These are phyloP conservation scores for Brassica hybrid DNA, from an alignment of 441 rosid genomes.

Conservation along the genomic window DNA sequence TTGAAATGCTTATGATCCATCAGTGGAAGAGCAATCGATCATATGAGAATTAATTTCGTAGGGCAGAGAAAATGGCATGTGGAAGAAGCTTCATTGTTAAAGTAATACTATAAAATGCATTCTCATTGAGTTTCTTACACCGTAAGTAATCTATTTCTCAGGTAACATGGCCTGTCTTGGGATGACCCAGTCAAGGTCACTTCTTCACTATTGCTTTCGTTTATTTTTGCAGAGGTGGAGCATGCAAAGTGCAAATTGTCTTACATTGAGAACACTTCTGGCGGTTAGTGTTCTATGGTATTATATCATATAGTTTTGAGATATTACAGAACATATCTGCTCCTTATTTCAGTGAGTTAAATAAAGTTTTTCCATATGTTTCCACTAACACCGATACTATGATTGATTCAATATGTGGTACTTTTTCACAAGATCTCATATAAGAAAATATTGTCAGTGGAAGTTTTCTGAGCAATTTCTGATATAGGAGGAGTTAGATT, in stretches of 20 bases:
- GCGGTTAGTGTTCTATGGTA: background rate
- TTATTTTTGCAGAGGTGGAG: background rate
- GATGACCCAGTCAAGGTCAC: background rate
- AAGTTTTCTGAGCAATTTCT: no score
- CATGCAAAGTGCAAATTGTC: background rate
- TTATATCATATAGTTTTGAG: background rate
- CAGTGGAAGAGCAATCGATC: conserved; percentile 1
- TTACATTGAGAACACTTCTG: background rate
- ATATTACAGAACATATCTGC: no score
- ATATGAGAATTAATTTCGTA: background rate
- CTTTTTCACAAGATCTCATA: no score
- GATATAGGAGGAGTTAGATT: no score
- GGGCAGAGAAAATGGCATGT: background rate
- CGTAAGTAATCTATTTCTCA: background rate
- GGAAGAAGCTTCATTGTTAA: background rate
- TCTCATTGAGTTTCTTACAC: background rate
- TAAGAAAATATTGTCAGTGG: no score
- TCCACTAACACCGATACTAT: no score
- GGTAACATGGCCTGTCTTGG: background rate
- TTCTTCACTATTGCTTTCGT: background rate
- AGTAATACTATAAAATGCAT: background rate
- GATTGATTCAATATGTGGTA: no score
- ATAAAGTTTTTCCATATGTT: no score
- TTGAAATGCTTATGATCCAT: background rate
- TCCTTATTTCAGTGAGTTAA: no score